Evolutionary conservation across 23 red algal genomes (phyloP), one percentile per base, ranked within the genome.

Genomic region (Gracilaria caudata): DNA sequence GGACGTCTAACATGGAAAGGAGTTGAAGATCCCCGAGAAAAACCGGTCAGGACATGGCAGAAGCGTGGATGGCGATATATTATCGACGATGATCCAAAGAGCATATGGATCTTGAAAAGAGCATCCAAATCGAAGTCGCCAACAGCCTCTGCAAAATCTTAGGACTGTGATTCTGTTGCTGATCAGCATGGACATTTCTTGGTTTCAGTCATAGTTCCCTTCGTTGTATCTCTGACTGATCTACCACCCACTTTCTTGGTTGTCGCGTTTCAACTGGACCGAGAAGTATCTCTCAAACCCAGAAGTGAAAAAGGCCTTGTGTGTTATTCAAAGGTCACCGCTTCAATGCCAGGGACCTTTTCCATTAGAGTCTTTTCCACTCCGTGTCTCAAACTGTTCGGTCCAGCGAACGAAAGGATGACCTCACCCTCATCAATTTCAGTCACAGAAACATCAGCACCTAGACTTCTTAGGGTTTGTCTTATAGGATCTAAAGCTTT

Each of bases 401-500:
- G 82, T 40, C 94, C 88, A 56, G 29, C 53, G 28, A 96, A 80
- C 17, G 43, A 60, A 20, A 96, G 56, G 73, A 86, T 61, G 56
- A 58, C 79, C 41, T 83, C 78, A 56, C 74, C 61, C 33, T 88
- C 94, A 61, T 78, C 71, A 23, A 83, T 24, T 65, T 90, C 72
- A 68, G 43, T 65, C 29, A 95, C 77, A 24, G 25, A 26, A 28
- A 55, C 76, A 34, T 39, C 29, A 4, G 78, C 89, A 30, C 82
- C 92, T 49, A 93, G 33, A 24, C 91, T 87, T 76, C 51, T 44
- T 29, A 98, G 65, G 8, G 83, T 70, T 9, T 82, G 51, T 12
- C 88, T 86, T 3, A 98, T 59, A 16, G 94, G 68, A 40, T 98
- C 92, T 54, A 98, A 77, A 21, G 72, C 75, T 54, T 37, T 61